Base-by-base conservation (phyloP, 768 basidiomycete species). In the Boletus insuetus region DNA sequence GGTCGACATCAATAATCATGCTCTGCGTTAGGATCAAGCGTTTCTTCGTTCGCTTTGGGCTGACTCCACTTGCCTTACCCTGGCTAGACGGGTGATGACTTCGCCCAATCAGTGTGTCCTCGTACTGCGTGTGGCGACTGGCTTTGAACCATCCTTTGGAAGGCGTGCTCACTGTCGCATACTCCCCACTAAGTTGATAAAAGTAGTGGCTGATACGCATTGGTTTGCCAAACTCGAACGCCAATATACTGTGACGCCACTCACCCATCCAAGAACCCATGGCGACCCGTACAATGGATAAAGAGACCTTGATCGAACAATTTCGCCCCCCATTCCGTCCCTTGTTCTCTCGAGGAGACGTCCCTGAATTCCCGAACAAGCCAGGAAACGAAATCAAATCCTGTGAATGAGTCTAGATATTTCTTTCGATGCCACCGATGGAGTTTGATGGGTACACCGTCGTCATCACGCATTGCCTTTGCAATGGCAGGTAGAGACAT, bases 341-440 rank as follows among this genome's bases (percentile, higher is more conserved):
- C 96, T 61, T 94, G 89, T 26, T 87, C 83, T 49, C 91, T 77
- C 16, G 87, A 89, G 1, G 88, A 86, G 8, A 97, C 84, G 66
- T 98, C 95, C 31, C 85, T 82, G 65, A 94, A 98, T 69, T 94
- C 90, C 32, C 90, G 82, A n/a, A 91, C 83, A 19, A 97, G 75
- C 95, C 95, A 98, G 1, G 87, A 87, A 22, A 94, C 89, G 61
- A 98, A 85, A 40, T 94, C 91, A 58, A 83, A 86, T 2, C 95
- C 95, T 11, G 86, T 91, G 69, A 98, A 98, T 6, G 89, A 86
- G 58, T 94, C 87, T 4, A 82, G 80, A 64, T 93, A 91, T 37
- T 79, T 80, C 17, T 70, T 75, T 13, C 79, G 77, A 67, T 94
- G 90, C 93, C 94, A 98, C 51, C 83, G 84, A 60, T 91, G 81